Evolutionary conservation across 176 grass and related monocot genomes (phyloP).

Genomic region (Oryza nivara): DNA sequence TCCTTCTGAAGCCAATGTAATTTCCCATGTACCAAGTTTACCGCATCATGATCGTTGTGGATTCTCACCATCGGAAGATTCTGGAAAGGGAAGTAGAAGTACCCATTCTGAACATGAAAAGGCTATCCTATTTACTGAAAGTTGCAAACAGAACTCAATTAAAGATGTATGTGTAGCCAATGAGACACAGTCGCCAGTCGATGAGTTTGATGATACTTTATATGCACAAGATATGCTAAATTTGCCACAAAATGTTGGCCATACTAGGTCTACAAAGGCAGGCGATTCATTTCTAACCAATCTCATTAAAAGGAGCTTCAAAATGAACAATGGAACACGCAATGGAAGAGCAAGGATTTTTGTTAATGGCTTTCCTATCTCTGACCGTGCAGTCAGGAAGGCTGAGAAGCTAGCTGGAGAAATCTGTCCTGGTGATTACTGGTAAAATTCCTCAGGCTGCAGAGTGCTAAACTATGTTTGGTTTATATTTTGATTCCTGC

Average conservation of each 20-base stretch:
- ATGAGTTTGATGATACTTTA: slow-evolving; percentile 56
- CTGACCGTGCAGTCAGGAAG: slow-evolving; percentile 68
- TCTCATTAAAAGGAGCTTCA: slow-evolving; percentile 91
- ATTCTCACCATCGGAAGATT: slow-evolving; percentile 53
- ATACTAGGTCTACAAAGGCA: slow-evolving; percentile 45
- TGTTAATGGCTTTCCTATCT: slow-evolving; percentile 79
- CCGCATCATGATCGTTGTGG: slow-evolving; percentile 53
- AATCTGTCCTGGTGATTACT: slow-evolving; percentile 84
- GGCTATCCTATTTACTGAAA: slow-evolving; percentile 58
- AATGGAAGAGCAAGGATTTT: slow-evolving; percentile 65
- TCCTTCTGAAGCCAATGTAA: slow-evolving; percentile 50
- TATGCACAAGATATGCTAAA: slow-evolving; percentile 51
- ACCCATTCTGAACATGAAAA: slow-evolving; percentile 79
- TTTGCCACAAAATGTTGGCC: slow-evolving; percentile 44
- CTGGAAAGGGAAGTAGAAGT: slow-evolving; percentile 74
- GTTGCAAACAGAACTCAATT: slow-evolving; percentile 71
- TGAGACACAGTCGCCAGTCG: slow-evolving; percentile 59
- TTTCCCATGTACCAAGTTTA: slow-evolving; percentile 65
- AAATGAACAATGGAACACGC: slow-evolving; percentile 50
- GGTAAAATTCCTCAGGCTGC: slow-evolving; percentile 50
- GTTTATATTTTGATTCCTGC: slow-evolving; percentile 23
- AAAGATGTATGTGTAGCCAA: slow-evolving; percentile 74
- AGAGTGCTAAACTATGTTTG: slow-evolving; percentile 15
- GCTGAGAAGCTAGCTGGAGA: slow-evolving; percentile 83
- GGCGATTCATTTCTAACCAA: slow-evolving; percentile 77